A percentile compares a stretch with the other conserved stretches of the same genome.
Evolutionary conservation across 2,329 filamentous ascomycete species (phyloP).

Genomic region (Hymenoscyphus repandus): DNA sequence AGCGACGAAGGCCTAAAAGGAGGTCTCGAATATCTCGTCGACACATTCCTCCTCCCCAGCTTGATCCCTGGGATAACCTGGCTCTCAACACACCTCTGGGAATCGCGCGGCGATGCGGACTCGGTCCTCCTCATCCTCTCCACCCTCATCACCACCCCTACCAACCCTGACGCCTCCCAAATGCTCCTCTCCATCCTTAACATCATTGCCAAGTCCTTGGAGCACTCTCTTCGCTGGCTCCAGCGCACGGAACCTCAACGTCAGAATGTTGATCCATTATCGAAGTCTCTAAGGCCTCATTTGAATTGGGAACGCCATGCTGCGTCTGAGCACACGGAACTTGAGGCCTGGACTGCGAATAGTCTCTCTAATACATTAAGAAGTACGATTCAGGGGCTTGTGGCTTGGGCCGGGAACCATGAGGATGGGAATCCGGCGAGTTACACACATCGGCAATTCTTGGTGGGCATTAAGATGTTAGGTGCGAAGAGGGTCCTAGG

Average conservation of each 20-base stretch:
- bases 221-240: slow-evolving; percentile 60
- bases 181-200: slow-evolving; percentile 69
- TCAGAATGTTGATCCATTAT: slow-evolving; percentile 64
- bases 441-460: slow-evolving; percentile 69
- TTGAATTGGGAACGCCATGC: slow-evolving; percentile 54
- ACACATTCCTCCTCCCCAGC: slow-evolving; percentile 75
- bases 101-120: slow-evolving; percentile 60
- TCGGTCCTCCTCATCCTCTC: slow-evolving; percentile 68
- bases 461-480: slow-evolving; percentile 54
- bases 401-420: slow-evolving; percentile 61
- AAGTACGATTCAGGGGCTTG: slow-evolving; percentile 55
- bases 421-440: slow-evolving; percentile 53
- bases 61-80: slow-evolving; percentile 69
- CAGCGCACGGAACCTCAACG: slow-evolving; percentile 62
- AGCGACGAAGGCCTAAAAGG: slow-evolving; percentile 66
- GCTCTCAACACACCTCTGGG: slow-evolving; percentile 65
- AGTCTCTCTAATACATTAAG: slow-evolving; percentile 55
- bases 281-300: slow-evolving; percentile 58
- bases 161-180: slow-evolving; percentile 52
- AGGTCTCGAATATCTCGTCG: slow-evolving; percentile 74
- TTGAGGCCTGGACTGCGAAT: slow-evolving; percentile 61
- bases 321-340: slow-evolving; percentile 58
- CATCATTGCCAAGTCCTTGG: slow-evolving; percentile 64
- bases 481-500: slow-evolving; percentile 57
- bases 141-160: slow-evolving; percentile 65